Evolutionary conservation across 768 basidiomycete genomes (phyloP), one percentile per base, ranked within the genome.

Genomic region (Collybia sordida): DNA sequence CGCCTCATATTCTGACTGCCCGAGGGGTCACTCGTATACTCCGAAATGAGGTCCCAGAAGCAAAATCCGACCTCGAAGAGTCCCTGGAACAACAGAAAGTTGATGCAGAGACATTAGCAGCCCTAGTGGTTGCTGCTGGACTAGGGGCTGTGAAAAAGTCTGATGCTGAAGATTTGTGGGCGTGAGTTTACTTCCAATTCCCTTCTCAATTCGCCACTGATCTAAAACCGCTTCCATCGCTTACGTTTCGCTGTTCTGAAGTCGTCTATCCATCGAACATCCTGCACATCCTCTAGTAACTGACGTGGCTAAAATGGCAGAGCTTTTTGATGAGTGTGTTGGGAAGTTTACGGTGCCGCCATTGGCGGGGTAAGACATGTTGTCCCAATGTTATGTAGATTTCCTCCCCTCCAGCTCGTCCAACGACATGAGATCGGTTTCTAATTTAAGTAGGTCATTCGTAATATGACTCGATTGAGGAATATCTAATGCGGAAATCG

Each of bases 11-110:
- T 25, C 76, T 93, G 36, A 85, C 88, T 18, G 82, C 87, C n/a
- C 82, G 90, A 53, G 90, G 88, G 7, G 79, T 91, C 22, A 85
- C 85, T 22, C 84, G 89, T 38, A 80, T 92, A n/a, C 70, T 93
- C 44, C 78, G 85, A 17, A 86, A 86, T 52, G 88, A 92, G 58
- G 69, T 88, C 42, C 68, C 74, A 19, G 87, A 83, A 48, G 90
- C 90, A n/a, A 83, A 82, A 64, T 89, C 87, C 3, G 89, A 90
- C 61, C 65, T 93, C 46, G 87, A 90, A 55, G 90, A 92, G 63
- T 83, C 89, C 11, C 64, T 87, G 19, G 69, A 74, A 40, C 84
- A 83, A 58, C 76, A 78, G 52, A 73, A 73, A 50, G 77, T 64
- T 7, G 82, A 88, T 58, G 66, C 77, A 40, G 90, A 92, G 60